Base-by-base conservation (phyloP, 225 moss, liverwort and hornwort species). In the Bryum argenteum region DNA sequence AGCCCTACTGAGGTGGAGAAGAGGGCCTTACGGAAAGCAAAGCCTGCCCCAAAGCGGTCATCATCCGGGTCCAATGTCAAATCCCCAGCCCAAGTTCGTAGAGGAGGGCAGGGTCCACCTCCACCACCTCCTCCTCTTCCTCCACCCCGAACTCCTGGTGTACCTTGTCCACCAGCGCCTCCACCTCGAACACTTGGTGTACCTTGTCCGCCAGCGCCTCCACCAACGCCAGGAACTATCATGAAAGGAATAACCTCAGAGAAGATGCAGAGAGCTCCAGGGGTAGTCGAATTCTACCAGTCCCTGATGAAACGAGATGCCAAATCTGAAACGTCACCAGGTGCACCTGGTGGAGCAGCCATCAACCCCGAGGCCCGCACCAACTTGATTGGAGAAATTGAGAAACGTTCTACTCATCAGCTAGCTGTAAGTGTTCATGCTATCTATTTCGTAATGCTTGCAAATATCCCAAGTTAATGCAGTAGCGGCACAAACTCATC, bases 251-350 rank as follows among this genome's bases (percentile, higher is more conserved):
- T 39, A 14, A 66, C 61, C 21, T 77, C 75, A 19, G 87, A 87
- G 23, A 74, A 81, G 47, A 82, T 94, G 86, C 93, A 89, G 56
- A 84, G 93, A 81, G 91, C 89, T 57, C 93, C 93, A 55, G 93
- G 80, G 78, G 86, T 94, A 10, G 91, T 94, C 11, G 91, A 94
- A 69, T 94, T 94, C 22, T 94, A 94, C 64, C 93, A 94, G 52
- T 79, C 91, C 50, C 80, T 94, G 11, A 94, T 94, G 93, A 94
- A 86, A 75, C 88, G 91, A 37, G 91, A 88, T 59, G 91, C 86
- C 2, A 94, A 89, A 68, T 58, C 1, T 33, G 67, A 54, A 65
- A 33, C 65, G 16, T 65, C 65, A 47, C 48, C 82, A 53, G 71
- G 77, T 7, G 55, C 81, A 22, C 78, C 78, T 28, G 72, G 58